Percentiles rank a stretch among this genome's conserved stretches.
phyloP scores from a whole-genome alignment of 495 filamentous ascomycete species.

The Tuber brumale region DNA sequence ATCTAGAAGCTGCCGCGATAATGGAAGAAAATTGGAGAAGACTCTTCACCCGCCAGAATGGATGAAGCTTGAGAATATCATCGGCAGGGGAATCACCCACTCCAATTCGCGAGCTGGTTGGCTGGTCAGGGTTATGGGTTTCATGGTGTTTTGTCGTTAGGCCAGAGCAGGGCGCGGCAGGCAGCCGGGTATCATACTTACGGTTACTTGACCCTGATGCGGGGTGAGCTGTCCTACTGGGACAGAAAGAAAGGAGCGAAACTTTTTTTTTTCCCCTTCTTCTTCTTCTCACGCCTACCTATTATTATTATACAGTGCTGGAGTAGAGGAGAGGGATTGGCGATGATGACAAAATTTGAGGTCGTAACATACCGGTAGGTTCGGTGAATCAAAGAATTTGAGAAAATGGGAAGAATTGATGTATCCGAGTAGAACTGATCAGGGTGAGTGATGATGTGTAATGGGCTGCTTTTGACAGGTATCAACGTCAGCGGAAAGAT shows the following conservation, averaged over 20 bases:
- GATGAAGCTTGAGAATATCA: constrained; percentile 6
- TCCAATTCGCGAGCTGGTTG: constrained; percentile 24
- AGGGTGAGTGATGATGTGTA: background rate
- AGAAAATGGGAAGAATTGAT: background rate
- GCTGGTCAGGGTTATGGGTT: constrained; percentile 34
- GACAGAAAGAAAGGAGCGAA: constrained; percentile 10
- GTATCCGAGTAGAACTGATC: background rate
- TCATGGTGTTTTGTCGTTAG: constrained; percentile 34
- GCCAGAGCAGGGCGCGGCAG: constrained; percentile 16
- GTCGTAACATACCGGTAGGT: too few species aligned
- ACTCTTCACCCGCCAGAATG: constrained; percentile 2
- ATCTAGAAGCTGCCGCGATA: constrained; percentile 1
- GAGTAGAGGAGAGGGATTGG: background rate
- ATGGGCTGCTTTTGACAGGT: background rate
- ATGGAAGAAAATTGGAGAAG: background rate
- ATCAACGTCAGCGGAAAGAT: background rate
- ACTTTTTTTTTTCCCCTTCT: background rate
- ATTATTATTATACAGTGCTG: background rate
- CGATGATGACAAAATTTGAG: constrained; percentile 1
- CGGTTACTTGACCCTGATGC: constrained; percentile 34
- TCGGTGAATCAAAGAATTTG: background rate
- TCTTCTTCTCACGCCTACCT: background rate
- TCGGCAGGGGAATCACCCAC: constrained; percentile 30
- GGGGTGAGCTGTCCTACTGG: constrained; percentile 34
- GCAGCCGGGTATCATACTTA: constrained; percentile 18